A percentile compares a stretch with the other conserved stretches of the same genome.
Evolutionary conservation across 805 yeast species (phyloP).

Genomic region (Lachancea fermentati): DNA sequence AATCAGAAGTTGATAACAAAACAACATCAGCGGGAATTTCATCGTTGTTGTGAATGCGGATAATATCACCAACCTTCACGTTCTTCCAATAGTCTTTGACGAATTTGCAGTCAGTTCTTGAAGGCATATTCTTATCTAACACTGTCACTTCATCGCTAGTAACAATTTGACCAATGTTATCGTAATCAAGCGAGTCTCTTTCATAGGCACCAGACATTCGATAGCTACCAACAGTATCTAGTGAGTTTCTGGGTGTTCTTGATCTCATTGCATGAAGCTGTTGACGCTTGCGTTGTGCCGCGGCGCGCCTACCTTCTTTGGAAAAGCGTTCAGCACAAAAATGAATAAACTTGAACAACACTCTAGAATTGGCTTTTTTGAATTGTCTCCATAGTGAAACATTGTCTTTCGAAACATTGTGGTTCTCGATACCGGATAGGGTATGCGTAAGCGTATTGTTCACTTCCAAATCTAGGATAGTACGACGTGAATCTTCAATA

Average conservation of each 20-base stretch:
- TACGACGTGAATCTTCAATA: conserved; percentile 73
- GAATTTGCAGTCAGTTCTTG: conserved; percentile 32
- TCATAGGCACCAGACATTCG: conserved; percentile 33
- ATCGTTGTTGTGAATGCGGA: conserved; percentile 65
- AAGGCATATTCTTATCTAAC: conserved; percentile 50
- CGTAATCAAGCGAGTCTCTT: conserved; percentile 30
- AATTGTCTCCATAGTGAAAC: conserved; percentile 64
- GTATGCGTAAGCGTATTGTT: conserved; percentile 71
- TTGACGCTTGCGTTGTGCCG: conserved; percentile 31
- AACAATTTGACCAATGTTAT: conserved; percentile 51
- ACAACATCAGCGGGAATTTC: conserved; percentile 76
- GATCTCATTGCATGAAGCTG: conserved; percentile 23
- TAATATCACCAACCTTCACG: conserved; percentile 65
- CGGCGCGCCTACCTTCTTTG: conserved; percentile 34
- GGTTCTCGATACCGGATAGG: conserved; percentile 48
- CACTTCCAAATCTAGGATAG: conserved; percentile 63
- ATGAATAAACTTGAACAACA: conserved; percentile 22
- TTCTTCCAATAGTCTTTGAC: conserved; percentile 52
- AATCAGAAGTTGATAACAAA: conserved; percentile 58
- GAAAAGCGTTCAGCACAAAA: conserved; percentile 28
- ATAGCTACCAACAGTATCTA: conserved; percentile 33
- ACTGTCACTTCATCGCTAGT: conserved; percentile 54
- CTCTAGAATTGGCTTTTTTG: conserved; percentile 46
- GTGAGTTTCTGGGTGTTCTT: conserved; percentile 33
- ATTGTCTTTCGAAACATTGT: conserved; percentile 57